Evolutionary conservation across 306 rosid genomes (phyloP).

Genomic region (Sicyos edulis): DNA sequence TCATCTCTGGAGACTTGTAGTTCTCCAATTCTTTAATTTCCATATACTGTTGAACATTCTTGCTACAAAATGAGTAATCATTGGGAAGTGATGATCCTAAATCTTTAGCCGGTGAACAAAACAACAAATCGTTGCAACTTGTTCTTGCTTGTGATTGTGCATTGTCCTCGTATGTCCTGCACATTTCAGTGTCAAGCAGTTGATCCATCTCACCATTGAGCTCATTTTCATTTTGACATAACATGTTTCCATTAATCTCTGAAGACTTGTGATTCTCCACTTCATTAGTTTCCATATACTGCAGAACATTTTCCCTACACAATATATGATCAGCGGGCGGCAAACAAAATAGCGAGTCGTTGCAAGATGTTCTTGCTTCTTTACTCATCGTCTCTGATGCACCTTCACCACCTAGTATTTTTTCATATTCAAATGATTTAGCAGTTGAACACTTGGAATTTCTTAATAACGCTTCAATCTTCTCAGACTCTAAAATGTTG

Average conservation of each 20-base stretch:
- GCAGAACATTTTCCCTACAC: no score
- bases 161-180: no score
- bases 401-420: constrained; percentile 18
- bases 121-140: constrained; percentile 24
- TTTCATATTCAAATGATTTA: constrained; percentile 16
- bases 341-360: no score
- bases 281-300: no score
- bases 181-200: no score
- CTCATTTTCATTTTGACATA: no score
- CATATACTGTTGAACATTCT: constrained; percentile 22
- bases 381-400: constrained; percentile 26
- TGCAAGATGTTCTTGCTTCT: neutral
- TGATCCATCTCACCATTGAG: no score
- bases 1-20: constrained; percentile 24
- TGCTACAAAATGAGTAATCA: constrained; percentile 22
- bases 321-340: no score
- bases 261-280: no score
- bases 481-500: constrained; percentile 23
- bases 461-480: constrained; percentile 24
- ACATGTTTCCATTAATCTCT: no score
- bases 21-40: constrained; percentile 26
- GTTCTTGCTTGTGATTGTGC: constrained; percentile 16
- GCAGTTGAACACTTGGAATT: constrained; percentile 20
- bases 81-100: constrained; percentile 22
- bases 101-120: constrained; percentile 28